Base-by-base conservation (phyloP, 805 yeast species). In the Scheffersomyces stipitis region DNA sequence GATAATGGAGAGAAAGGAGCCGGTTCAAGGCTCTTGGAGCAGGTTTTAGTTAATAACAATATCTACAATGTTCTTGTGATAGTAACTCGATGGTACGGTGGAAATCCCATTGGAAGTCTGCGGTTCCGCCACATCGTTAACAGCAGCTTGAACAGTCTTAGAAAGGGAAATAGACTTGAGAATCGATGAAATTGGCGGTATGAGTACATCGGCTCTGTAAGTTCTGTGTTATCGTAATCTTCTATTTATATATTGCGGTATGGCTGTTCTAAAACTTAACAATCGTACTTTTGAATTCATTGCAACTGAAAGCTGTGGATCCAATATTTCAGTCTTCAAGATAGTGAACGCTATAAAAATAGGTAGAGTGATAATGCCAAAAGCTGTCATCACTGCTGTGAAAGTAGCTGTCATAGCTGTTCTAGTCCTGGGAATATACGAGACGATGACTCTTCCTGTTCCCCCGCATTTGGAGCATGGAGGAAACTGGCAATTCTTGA, bases 21-120 rank as follows among this genome's bases (percentile, higher is more conserved):
- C 0, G 95, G 93, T 0, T 54, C 66, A 12, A 58, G 83, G 40
- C 45, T 86, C 7, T 51, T 83, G 17, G 60, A 60, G 37, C 75
- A 77, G 8, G 52, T 84, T 3, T 44, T 85, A 14, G 78, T 76
- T 15, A 59, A 76, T 20, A 55, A 74, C 5, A 60, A 73, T 26
- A 36, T 79, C 9, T 57, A 70, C 3, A 81, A 83, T 51, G 73
- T 80, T 0, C 49, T 86, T 13, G 73, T 86, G 1, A 79, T 86
- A 18, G 93, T 83, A 0, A 76, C 86, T 0, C 55, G 96, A 41
- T 86, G 95, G 95, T 83, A 83, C 52, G 91, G 91, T 1, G 95
- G 95, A 0, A 69, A 71, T 0, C 86, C 85, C 3, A 53, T 86
- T 28, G 95, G 95, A 0, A 71, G 86, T 4, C 71, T 78, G 16